Base-by-base conservation (phyloP, 2,329 filamentous ascomycete genomes). In the Calonectria pteridis region DNA sequence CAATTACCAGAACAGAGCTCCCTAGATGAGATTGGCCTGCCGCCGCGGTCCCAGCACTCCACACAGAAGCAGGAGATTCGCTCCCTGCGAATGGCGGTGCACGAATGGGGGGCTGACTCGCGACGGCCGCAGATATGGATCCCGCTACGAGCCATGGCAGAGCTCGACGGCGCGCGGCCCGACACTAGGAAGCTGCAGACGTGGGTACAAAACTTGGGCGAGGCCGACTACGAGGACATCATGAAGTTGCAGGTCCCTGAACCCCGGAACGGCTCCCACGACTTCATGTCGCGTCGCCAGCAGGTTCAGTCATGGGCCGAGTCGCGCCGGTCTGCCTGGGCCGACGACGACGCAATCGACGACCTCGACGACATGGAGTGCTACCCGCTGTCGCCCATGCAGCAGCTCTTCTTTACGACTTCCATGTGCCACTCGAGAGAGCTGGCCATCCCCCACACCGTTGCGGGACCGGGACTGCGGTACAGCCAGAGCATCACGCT, bases 131-230 rank as follows among this genome's bases (percentile, higher is more conserved):
- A 85, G 65, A 81, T 88, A 11, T 90, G 88, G 88, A 83, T 90
- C 23, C 84, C 87, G 4, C 78, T 90, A 67, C 84, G 86, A 62
- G 82, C 81, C 55, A 87, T 90, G 84, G 87, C 88, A 9, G 67
- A 85, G n/a, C 84, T 84, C 59, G 81, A 83, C 0, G 76, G 81
- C 16, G 86, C 85, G 18, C 81, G 84, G 26, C 80, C 85, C 63
- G 84, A 89, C 76, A 82, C 84, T 51, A 83, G 88, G 37, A 84
- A 83, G 70, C 76, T 90, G 53, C 88, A 89, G 72, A 89, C 87
- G 4, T 90, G 89, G 89, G 86, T 87, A 31, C 88, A 90, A 80
- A 90, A 90, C 74, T 85, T 88, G 59, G 87, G 88, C 73, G 85
- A 89, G 67, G 83, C 86, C 33, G 75, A 84, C 29, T 86, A 89